A percentile compares a stretch with the other conserved stretches of the same genome.
phyloP scores from a whole-genome alignment of 2,329 filamentous ascomycete species.

The Colletotrichum noveboracense region DNA sequence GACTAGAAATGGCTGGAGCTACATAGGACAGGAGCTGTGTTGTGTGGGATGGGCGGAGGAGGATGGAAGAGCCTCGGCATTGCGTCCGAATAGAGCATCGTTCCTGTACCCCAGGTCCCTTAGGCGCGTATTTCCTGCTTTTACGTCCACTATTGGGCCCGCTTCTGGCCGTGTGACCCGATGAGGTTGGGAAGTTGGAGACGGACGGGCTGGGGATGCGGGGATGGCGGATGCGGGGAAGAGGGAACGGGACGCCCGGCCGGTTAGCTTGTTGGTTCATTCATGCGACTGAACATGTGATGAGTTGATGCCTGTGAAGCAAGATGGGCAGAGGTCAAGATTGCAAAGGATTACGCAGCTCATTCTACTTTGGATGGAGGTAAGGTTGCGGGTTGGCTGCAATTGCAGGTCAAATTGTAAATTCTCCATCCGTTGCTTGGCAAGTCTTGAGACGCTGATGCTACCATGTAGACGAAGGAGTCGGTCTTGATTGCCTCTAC shows the following conservation, averaged over 20 bases:
- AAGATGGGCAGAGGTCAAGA: not conserved
- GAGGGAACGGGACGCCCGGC: not conserved
- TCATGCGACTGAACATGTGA: not conserved
- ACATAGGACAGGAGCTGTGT: not conserved
- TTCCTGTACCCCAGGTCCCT: not conserved
- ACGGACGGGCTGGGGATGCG: not conserved
- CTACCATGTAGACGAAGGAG: no score
- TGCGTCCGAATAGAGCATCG: slow-evolving; percentile 7
- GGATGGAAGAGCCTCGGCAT: not conserved
- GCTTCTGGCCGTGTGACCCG: not conserved
- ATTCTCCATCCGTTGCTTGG: not conserved
- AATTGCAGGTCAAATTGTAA: not conserved
- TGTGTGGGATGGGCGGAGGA: not conserved
- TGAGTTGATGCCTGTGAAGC: not conserved
- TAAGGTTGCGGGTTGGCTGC: not conserved
- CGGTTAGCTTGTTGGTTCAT: not conserved
- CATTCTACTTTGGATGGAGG: not conserved
- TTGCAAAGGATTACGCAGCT: not conserved
- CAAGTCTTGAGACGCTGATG: not conserved
- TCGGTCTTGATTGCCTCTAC: no score
- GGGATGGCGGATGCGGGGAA: not conserved
- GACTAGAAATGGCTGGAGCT: not conserved
- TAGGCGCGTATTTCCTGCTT: not conserved
- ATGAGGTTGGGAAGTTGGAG: not conserved
- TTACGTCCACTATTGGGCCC: not conserved